Base-by-base conservation (phyloP, 2,329 filamentous ascomycete species). In the Alternaria arbusti region DNA sequence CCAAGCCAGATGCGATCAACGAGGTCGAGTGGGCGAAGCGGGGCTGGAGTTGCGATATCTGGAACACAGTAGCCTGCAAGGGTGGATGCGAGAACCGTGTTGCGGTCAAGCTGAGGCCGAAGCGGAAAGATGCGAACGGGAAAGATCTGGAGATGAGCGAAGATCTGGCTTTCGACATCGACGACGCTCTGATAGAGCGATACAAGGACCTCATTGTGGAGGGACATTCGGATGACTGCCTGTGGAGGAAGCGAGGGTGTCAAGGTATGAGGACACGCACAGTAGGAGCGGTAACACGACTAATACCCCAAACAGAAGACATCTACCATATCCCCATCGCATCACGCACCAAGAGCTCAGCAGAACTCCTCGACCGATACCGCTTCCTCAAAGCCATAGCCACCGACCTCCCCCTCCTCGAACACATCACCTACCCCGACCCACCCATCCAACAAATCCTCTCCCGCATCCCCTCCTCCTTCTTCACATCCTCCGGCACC, bases 11-110 rank as follows among this genome's bases (percentile, higher is more conserved):
- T 56, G 86, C 85, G 32, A 90, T 98, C 71, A 93, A 89, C 75
- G 96, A 98, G 81, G 89, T 97, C 8, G 91, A 94, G 78, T 99
- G 96, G 96, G 94, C 94, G 1, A 97, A 95, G 83, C 85, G 92
- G 62, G 95, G 95, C 1, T 99, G 96, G 95, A 86, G 90, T 5
- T 97, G 95, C 73, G 89, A 91, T 49, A 70, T 67, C 1, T 79
- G 76, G 75, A 94, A 97, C 80, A 91, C 91, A 5, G 93, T 98
- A 15, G 88, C 89, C 17, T 99, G 96, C 78, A 85, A 84, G 45
- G 90, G 91, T 44, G 88, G 94, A 3, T 99, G 96, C 75, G 90
- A 91, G 75, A 90, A 91, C 72, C 92, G 96, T 71, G 85, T 97
- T 44, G 87, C 96, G 5, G 91, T 98, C 56, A 93, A 92, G 80